Evolutionary conservation across 257 asterid genomes (phyloP).

Genomic region (Verbascum thapsus): DNA sequence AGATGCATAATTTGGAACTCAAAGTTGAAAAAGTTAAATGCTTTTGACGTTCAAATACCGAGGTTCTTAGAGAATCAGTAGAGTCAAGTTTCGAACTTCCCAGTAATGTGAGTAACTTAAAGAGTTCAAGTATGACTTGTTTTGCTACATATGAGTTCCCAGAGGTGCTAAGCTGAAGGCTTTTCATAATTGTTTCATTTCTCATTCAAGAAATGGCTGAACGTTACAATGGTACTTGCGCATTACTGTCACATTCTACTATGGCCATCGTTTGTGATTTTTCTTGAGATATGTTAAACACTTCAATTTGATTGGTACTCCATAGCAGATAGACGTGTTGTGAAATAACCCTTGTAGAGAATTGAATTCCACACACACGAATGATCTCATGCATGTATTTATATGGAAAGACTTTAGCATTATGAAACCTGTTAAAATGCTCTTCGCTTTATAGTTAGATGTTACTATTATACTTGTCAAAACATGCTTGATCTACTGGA

Average conservation of each 20-base stretch:
- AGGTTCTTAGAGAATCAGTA: background rate
- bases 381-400: background rate
- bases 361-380: conserved; percentile 2
- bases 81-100: background rate
- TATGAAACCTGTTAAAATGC: background rate
- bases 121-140: conserved; percentile 14
- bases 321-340: conserved; percentile 4
- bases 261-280: conserved; percentile 14
- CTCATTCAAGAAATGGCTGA: background rate
- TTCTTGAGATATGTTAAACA: background rate
- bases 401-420: background rate
- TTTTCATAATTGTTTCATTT: background rate
- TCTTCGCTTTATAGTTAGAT: conserved; percentile 12
- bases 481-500: background rate
- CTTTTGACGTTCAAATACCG: background rate
- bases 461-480: background rate
- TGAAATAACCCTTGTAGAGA: conserved; percentile 11
- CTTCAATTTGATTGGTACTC: conserved; percentile 9
- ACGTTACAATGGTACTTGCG: background rate
- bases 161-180: conserved; percentile 18
- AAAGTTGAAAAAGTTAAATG: background rate
- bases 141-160: conserved; percentile 5
- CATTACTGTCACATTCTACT: conserved; percentile 3
- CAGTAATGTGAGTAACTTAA: conserved; percentile 6
- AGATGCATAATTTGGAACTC: conserved; percentile 6